phyloP scores from a whole-genome alignment of 139 green algal species.

The Chlorella sp. region DNA sequence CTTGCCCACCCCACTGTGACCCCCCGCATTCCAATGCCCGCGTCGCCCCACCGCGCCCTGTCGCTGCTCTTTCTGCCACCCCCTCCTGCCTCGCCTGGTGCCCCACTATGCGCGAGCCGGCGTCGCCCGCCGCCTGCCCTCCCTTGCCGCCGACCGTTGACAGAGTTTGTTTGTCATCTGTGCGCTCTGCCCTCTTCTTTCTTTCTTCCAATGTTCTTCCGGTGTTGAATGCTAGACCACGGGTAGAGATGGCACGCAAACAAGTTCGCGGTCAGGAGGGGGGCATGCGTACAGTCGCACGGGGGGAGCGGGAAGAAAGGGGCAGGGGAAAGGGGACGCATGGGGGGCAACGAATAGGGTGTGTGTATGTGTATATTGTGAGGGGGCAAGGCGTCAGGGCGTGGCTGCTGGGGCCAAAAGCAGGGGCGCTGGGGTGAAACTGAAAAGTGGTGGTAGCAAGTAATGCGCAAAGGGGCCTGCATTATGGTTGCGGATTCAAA shows the following conservation, averaged over 20 bases:
- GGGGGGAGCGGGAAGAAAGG: not conserved
- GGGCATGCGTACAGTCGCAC: not conserved
- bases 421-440: no score
- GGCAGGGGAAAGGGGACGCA: not conserved
- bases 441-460: no score
- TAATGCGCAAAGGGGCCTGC: no score
- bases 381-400: no score
- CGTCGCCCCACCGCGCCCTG: no score
- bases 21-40: no score
- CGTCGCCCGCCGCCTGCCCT: no score
- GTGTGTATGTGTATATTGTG: no score
- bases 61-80: not conserved
- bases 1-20: no score
- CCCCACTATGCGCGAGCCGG: no score
- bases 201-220: not conserved
- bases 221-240: not conserved
- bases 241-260: not conserved
- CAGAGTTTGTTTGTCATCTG: not conserved
- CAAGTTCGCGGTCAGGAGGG: not conserved
- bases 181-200: not conserved
- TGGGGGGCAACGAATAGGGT: not conserved
- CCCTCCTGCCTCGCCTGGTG: not conserved
- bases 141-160: not conserved
- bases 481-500: no score
- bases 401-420: no score